A percentile compares a stretch with the other conserved stretches of the same genome.
Evolutionary conservation across 2,329 filamentous ascomycete genomes (phyloP).

Genomic region (Aspergillus proliferans): DNA sequence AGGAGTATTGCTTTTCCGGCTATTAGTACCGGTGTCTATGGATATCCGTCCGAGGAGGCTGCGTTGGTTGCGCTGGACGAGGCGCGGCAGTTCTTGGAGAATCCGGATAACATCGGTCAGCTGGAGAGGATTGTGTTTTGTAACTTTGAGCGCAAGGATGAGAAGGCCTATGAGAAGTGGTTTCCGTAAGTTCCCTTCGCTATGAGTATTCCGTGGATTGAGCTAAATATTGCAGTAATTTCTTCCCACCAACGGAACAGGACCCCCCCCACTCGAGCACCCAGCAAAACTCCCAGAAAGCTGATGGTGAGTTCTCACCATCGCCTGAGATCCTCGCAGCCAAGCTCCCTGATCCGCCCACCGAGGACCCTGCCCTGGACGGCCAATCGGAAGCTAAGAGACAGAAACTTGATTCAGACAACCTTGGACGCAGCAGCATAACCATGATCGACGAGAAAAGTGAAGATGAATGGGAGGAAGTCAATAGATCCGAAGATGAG

Average conservation of each 20-base stretch:
- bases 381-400: slow-evolving; percentile 44
- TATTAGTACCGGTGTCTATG: slow-evolving; percentile 84
- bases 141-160: slow-evolving; percentile 73
- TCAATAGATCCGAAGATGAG: slow-evolving; percentile 21
- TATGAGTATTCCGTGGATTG: slow-evolving; percentile 1
- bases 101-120: slow-evolving; percentile 31
- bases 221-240: slow-evolving; percentile 29
- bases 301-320: slow-evolving; percentile 21
- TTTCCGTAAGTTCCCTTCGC: slow-evolving; percentile 60
- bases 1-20: slow-evolving; percentile 74
- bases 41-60: slow-evolving; percentile 70
- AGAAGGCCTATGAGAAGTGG: slow-evolving; percentile 60
- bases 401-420: slow-evolving; percentile 32
- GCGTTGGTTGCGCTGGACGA: slow-evolving; percentile 64
- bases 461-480: slow-evolving; percentile 37
- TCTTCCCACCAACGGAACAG: slow-evolving; percentile 44
- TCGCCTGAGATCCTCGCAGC: slow-evolving; percentile 31
- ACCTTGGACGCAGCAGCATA: slow-evolving; percentile 4
- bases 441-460: slow-evolving; percentile 20
- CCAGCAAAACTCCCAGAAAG: slow-evolving; percentile 8
- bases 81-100: slow-evolving; percentile 50
- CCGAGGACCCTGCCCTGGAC: slow-evolving; percentile 39
- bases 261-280: slow-evolving; percentile 17
- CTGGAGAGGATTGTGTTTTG: slow-evolving; percentile 77
- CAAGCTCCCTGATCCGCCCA: slow-evolving; percentile 45